Percentiles rank a stretch among this genome's conserved stretches.
Evolutionary conservation across 78 protist genomes (phyloP).

Genomic region (Diacronema lutheri): DNA sequence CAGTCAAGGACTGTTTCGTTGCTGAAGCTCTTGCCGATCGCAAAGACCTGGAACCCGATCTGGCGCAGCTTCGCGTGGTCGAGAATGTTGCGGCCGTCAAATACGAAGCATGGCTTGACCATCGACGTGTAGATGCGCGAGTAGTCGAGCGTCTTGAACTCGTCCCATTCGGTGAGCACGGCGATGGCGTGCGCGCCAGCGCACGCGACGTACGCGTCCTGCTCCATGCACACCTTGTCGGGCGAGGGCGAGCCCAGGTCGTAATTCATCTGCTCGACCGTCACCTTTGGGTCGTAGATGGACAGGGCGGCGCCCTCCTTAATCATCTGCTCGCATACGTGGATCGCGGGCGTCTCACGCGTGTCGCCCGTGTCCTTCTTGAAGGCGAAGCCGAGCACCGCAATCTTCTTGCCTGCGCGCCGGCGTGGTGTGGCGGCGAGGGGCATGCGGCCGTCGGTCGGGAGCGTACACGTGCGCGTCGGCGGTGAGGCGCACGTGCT

Average conservation of each 20-base stretch:
- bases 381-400: conserved; percentile 87
- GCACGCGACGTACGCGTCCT: not conserved
- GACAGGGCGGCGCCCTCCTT: conserved; percentile 81
- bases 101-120: conserved; percentile 53
- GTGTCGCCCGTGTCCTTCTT: conserved; percentile 89
- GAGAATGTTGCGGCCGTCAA: conserved; percentile 86
- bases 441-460: too few relatives aligned
- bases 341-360: conserved; percentile 83
- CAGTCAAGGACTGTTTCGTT: too few relatives aligned
- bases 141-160: conserved; percentile 72
- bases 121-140: conserved; percentile 5
- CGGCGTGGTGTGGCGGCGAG: too few relatives aligned
- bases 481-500: not conserved
- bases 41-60: conserved; percentile 77
- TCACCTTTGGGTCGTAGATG: conserved; percentile 92
- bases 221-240: not conserved
- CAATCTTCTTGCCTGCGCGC: conserved; percentile 68
- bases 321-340: conserved; percentile 56
- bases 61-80: conserved; percentile 47
- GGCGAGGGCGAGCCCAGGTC: not conserved
- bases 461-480: too few relatives aligned
- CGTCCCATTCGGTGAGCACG: conserved; percentile 95
- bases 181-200: conserved; percentile 80
- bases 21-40: conserved; percentile 49
- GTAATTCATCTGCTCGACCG: conserved; percentile 22